Base-by-base conservation (phyloP, 257 asterid species). In the Leptodermis oblonga region DNA sequence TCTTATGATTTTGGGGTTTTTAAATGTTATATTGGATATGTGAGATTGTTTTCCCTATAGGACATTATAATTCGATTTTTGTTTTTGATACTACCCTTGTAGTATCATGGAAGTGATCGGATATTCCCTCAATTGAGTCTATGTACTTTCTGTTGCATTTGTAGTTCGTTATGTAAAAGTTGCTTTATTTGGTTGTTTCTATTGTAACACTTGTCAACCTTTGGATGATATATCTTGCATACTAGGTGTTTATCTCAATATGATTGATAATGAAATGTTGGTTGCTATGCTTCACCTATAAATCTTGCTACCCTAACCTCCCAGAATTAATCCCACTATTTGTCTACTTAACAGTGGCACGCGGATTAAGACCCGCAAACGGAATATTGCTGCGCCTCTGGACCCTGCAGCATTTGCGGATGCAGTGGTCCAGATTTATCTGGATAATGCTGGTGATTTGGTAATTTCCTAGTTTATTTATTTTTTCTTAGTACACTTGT, bases 291-390 rank as follows among this genome's bases (percentile, higher is more conserved):
- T 48, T 31, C 42, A 28, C 22, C 26, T 66, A 9, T 18, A 20
- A 28, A 28, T 8, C 10, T 66, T 65, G 7, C 4, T 28, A 2
- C 63, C 15, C 18, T 71, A 39, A 10, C 1, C 22, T 22, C 43
- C 62, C 17, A 2, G 51, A 64, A 8, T 36, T 45, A 36, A 45
- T 39, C 10, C 11, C 37, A 1, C 7, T 8, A 7, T 52, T 25
- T 43, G 18, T 64, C 17, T 68, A 74, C 34, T 71, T 65, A 43
- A 14, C 88, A 93, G 97, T 87, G 99, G 99, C 60, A 86, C 96
- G 99, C 99, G 99, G 99, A 93, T 93, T 85, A 90, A 93, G 99
- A 90, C 99, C 99, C 99, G 97, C 99, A 93, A 93, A 85, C 95
- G 97, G 92, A 93, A 93, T 80, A 93, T 93, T 69, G 89, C 99